A percentile compares a stretch with the other conserved stretches of the same genome.
Conservation (phyloP, 2,329 filamentous ascomycete species). For the Arthrobotrys sinensis region DNA sequence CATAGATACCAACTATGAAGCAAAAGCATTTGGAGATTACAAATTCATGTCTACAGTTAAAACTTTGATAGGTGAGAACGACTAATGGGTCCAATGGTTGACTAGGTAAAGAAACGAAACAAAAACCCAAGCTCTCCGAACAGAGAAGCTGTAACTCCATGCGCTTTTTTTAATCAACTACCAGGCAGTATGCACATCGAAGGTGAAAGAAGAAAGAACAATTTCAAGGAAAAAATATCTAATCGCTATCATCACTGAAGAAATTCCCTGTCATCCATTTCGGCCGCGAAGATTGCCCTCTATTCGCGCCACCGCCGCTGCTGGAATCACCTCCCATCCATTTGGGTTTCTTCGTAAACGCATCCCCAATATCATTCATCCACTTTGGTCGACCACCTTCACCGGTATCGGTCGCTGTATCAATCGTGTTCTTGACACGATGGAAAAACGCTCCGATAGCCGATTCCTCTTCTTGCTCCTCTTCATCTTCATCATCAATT, state of each 20-base stretch:
- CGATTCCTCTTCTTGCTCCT: conserved; percentile 79
- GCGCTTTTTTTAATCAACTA: conserved; percentile 24
- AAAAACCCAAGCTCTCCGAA: conserved; percentile 12
- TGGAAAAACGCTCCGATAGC: conserved; percentile 88
- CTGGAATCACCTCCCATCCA: conserved; percentile 79
- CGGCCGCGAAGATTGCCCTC: conserved; percentile 35
- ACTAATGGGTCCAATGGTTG: background rate
- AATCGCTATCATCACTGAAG: conserved; percentile 58
- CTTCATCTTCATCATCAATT: conserved; percentile 70
- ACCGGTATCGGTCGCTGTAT: conserved; percentile 75
- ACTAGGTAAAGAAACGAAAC: background rate
- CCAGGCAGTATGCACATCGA: conserved; percentile 17
- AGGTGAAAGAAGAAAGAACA: conserved; percentile 15
- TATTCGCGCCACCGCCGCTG: conserved; percentile 63
- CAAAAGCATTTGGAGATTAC: conserved; percentile 21
- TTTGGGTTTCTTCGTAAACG: conserved; percentile 79
- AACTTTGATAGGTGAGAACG: background rate
- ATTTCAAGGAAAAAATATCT: conserved; percentile 11
- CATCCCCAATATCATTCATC: conserved; percentile 79
- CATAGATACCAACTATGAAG: conserved; percentile 7
- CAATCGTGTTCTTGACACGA: conserved; percentile 91
- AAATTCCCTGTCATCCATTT: conserved; percentile 61
- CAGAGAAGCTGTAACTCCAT: conserved; percentile 32
- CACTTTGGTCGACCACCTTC: conserved; percentile 77
- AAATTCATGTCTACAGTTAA: background rate